Base-by-base conservation (phyloP, 2,329 filamentous ascomycete genomes). In the Metarhizium robertsii region DNA sequence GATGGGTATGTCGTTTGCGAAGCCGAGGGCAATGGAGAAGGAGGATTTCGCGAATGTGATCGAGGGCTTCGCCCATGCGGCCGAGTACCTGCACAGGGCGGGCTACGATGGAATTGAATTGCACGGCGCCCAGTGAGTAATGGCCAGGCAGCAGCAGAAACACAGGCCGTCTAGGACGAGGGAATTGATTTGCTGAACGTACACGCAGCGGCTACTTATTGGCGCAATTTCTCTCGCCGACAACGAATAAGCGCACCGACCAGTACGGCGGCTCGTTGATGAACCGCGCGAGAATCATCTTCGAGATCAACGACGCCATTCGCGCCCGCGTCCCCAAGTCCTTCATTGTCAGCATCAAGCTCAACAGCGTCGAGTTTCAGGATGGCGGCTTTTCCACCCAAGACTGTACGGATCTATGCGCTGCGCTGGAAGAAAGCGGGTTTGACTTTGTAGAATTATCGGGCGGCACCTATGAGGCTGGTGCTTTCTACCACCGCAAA, bases 361-460 rank as follows among this genome's bases (percentile, higher is more conserved):
- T 84, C 58, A 83, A 84, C 71, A 74, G 69, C 25, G 76, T 79
- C 50, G 79, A 81, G 64, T 81, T 80, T 66, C 75, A 80, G 57
- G 72, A 75, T 30, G 73, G 74, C n/a, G 79, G 79, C 0, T 76
- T 82, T 34, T 68, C 73, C 42, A 69, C 78, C 3, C 74, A 78
- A 1, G 81, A 84, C 53, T 77, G 78, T 10, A 71, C 68, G 43
- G 66, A 74, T 30, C 69, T 84, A 45, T 77, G 74, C 62, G 62
- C 65, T 3, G 64, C 72, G 10, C 69, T 83, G 1, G 77, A 83
- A 59, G 64, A 71, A 40, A 74, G 77, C 55, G 65, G 61, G 11
- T 78, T 84, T 47, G 76, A 83, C 63, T 81, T 83, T 59, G 77
- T 86, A 2, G 83, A 86, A 68, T 70, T 85, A 0, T 78, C 73